Evolutionary conservation across 2,329 filamentous ascomycete species (phyloP), one percentile per base, ranked within the genome.

Genomic region (Colletotrichum sp.): DNA sequence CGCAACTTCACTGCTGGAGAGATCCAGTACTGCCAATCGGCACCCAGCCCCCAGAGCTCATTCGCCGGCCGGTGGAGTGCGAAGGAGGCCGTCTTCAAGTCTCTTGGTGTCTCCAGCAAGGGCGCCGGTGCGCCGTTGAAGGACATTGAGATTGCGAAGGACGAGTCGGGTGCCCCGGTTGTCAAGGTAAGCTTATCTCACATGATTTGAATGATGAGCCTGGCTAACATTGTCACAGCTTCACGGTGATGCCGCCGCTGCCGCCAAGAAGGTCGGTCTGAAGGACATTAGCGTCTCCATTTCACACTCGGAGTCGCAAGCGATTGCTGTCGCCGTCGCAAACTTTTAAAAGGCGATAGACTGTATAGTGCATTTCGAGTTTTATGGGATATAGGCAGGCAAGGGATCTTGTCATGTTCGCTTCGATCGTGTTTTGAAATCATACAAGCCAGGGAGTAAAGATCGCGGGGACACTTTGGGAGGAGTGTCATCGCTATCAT

Each of bases 41-140:
- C 95, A 18, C 88, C 95, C 8, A 93, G 91, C 82, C 95, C 96
- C 2, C 95, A 95, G 83, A 95, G 96, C 79, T 98, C 95, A 68
- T 99, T 98, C 86, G 95, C 96, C 7, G 97, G 97, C 66, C 93
- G 96, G 80, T 99, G 97, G 97, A 96, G 94, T 81, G 97, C 97
- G 44, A 99, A 99, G 89, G 97, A 99, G 87, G 97, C 97, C 32
- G 96, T 99, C 1, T 99, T 99, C 91, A 99, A 99, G 92, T 96
- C 95, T 49, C 90, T 99, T 16, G 96, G 96, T 79, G 96, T 99
- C 15, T 88, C 91, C 80, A 94, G 96, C 86, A 93, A 95, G 86
- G 97, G 97, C 77, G 96, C 94, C 12, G 97, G 98, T 79, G 96
- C 97, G 76, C 90, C 95, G 18, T 86, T 99, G 86, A 97, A 94